phyloP scores from a whole-genome alignment of 2,329 filamentous ascomycete species.

The Botrytis fragariae region DNA sequence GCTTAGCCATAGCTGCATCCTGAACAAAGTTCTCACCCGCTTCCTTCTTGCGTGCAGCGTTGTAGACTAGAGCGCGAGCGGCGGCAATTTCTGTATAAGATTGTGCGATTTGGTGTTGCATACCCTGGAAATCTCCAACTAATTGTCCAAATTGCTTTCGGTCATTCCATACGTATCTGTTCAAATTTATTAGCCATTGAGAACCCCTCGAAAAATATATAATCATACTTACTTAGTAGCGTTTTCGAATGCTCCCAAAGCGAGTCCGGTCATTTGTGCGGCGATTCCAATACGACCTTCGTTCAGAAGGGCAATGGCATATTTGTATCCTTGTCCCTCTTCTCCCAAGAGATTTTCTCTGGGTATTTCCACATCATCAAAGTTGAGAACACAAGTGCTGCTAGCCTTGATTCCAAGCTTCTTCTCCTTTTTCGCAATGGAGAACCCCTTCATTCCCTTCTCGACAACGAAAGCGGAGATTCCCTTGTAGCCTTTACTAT shows the following conservation, averaged over 20 bases:
- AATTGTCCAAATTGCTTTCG: constrained; percentile 93
- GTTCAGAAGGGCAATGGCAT: constrained; percentile 90
- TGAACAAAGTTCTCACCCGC: constrained; percentile 91
- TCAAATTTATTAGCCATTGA: constrained; percentile 24
- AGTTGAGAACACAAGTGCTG: constrained; percentile 95
- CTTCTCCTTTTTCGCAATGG: constrained; percentile 99
- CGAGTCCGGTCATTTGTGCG: constrained; percentile 96
- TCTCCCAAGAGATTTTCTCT: constrained; percentile 84
- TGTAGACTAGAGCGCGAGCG: constrained; percentile 89
- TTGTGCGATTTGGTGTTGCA: constrained; percentile 98
- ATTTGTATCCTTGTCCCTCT: constrained; percentile 94
- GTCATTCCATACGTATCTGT: constrained; percentile 93
- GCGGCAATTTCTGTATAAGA: constrained; percentile 91
- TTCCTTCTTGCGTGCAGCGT: constrained; percentile 97
- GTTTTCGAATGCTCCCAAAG: constrained; percentile 92
- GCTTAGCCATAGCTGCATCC: constrained; percentile 97
- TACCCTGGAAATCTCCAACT: constrained; percentile 95
- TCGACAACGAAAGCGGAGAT: constrained; percentile 96
- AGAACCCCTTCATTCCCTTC: constrained; percentile 84
- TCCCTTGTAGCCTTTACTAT: constrained; percentile 89
- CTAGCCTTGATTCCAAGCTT: constrained; percentile 96
- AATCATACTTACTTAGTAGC: constrained; percentile 63
- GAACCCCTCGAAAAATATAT: neutral
- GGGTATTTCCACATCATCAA: constrained; percentile 92
- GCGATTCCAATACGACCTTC: constrained; percentile 97